phyloP scores from a whole-genome alignment of 768 basidiomycete genomes.

The Multifurca ochricompacta region DNA sequence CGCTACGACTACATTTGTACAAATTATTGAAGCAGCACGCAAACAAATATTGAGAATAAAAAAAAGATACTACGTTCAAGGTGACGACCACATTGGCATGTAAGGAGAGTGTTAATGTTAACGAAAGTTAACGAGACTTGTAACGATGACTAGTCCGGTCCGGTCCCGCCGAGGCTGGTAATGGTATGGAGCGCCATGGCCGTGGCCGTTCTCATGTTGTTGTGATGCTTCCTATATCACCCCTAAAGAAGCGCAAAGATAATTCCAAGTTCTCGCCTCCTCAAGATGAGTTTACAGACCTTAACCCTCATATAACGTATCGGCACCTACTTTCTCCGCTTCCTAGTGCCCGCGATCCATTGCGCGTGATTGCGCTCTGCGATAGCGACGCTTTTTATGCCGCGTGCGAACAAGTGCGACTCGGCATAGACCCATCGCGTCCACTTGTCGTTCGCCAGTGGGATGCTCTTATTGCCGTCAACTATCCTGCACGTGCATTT shows the following conservation, averaged over 20 bases:
- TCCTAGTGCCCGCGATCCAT: constrained; percentile 63
- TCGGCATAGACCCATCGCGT: constrained; percentile 49
- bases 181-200: no score
- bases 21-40: no score
- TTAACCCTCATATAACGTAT: constrained; percentile 67
- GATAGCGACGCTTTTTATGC: constrained; percentile 86
- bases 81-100: no score
- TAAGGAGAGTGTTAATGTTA: no score
- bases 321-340: constrained; percentile 64
- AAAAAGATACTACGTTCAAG: no score
- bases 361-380: constrained; percentile 82
- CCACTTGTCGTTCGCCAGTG: constrained; percentile 86
- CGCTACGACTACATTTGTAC: no score
- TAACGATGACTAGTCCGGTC: no score
- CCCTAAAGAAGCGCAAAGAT: constrained; percentile 11
- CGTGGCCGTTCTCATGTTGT: no score
- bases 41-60: no score
- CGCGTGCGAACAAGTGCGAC: constrained; percentile 79
- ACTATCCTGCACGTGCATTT: constrained; percentile 87
- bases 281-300: constrained; percentile 44
- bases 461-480: constrained; percentile 87
- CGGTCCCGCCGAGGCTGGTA: no score
- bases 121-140: no score
- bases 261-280: constrained; percentile 11
- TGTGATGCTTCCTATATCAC: constrained; percentile 14